Evolutionary conservation across 495 filamentous ascomycete genomes (phyloP), one percentile per base, ranked within the genome.

Genomic region (Daldinia decipiens): DNA sequence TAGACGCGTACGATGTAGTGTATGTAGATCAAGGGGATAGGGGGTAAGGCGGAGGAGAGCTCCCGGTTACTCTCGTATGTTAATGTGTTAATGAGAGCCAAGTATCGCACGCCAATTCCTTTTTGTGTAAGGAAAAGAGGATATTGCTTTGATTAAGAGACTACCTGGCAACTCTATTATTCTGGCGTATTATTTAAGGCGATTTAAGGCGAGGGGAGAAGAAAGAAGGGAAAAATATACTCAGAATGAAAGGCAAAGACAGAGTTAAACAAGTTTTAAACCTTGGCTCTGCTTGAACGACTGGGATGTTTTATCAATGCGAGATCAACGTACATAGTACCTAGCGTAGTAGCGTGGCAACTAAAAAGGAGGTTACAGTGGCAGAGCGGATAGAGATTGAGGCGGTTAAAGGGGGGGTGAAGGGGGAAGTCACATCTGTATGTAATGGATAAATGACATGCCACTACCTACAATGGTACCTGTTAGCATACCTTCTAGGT

Each of bases 231-330:
- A 51, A 40, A 47, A 59, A 51, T 34, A 68, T 52, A n/a, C n/a
- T 59, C 19, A 62, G 29, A 59, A 59, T 15, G 36, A 63, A 59
- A 59, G 56, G 53, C 43, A 68, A 62, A 43, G 52, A 19, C 3
- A 55, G n/a, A 54, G 7, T 17, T 61, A 68, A 73, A 68, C 70
- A 68, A 43, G 70, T 68, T 68, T 29, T 57, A 45, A 50, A 65
- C 32, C 55, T 52, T 56, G 19, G 55, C 26, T 9, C 29, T 31
- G 52, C 52, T 55, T 55, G 52, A 34, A 63, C 5, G 69, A 65
- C 70, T 51, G 63, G 61, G 70, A 65, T 65, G 40, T 62, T 59
- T 67, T 68, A 68, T 73, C 61, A 73, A 73, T 73, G 70, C 70
- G 53, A 73, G 64, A 72, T 62, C 55, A 26, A 56, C 51, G 63